Evolutionary conservation across 129 eudicot species (phyloP).

Genomic region (Flaveria linearis): DNA sequence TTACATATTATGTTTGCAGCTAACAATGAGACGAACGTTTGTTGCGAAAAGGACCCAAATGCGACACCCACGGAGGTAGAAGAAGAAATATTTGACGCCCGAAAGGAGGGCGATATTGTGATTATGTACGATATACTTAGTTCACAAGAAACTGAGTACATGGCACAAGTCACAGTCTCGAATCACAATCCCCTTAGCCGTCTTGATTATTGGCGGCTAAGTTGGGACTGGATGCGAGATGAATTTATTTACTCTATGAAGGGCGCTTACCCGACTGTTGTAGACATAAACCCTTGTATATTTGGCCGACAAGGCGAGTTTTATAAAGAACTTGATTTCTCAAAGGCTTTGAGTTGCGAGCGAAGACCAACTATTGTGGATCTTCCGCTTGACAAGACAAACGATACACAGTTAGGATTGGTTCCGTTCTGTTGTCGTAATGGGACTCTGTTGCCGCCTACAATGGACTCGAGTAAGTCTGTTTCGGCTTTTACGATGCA

Average conservation of each 20-base stretch:
- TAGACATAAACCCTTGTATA: conserved; percentile 55
- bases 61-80: conserved; percentile 18
- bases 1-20: conserved; percentile 28
- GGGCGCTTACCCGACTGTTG: conserved; percentile 61
- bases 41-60: conserved; percentile 54
- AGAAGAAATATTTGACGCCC: conserved; percentile 42
- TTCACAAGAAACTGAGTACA: conserved; percentile 50
- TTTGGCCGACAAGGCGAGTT: conserved; percentile 58
- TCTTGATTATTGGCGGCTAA: conserved; percentile 59
- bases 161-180: conserved; percentile 58
- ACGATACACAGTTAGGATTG: conserved; percentile 51
- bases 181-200: conserved; percentile 57
- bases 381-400: conserved; percentile 57
- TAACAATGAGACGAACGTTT: conserved; percentile 44
- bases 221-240: conserved; percentile 73
- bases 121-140: conserved; percentile 58
- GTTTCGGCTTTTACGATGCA: conserved; percentile 54
- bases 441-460: conserved; percentile 59
- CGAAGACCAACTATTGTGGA: conserved; percentile 67
- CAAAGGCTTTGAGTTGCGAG: conserved; percentile 51
- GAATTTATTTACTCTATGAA: conserved; percentile 68
- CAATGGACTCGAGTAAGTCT: conserved; percentile 49
- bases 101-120: conserved; percentile 55
- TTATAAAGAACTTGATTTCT: conserved; percentile 56
- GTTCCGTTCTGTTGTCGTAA: conserved; percentile 69